Percentiles rank a stretch among this genome's conserved stretches.
Conservation (phyloP, 2,329 filamentous ascomycete species). For the Zalaria obscura region DNA sequence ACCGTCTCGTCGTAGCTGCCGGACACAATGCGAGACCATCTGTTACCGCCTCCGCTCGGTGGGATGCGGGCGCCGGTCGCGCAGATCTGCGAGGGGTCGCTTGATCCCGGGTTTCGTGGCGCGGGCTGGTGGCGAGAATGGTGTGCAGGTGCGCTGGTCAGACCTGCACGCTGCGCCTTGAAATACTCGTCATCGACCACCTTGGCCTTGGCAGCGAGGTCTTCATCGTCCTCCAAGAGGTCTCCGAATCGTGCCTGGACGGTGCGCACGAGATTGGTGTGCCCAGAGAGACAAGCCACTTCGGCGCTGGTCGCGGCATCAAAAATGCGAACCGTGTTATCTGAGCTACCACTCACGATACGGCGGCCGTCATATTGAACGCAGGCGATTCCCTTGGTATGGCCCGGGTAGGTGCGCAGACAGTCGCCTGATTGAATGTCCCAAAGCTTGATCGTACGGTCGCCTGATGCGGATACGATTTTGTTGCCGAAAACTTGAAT, state of each 20-base stretch:
- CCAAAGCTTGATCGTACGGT: conserved; percentile 90
- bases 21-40: conserved; percentile 87
- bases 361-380: conserved; percentile 90
- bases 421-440: conserved; percentile 69
- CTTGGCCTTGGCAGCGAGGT: conserved; percentile 59
- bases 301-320: conserved; percentile 75
- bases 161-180: conserved; percentile 30
- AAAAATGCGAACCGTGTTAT: conserved; percentile 92
- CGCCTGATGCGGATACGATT: conserved; percentile 88
- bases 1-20: conserved; percentile 94
- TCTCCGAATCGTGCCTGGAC: conserved; percentile 93
- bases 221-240: conserved; percentile 61
- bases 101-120: conserved; percentile 53
- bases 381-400: conserved; percentile 91
- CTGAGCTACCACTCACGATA: conserved; percentile 91
- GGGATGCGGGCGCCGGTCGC: conserved; percentile 77
- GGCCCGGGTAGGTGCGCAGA: conserved; percentile 66
- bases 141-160: background rate
- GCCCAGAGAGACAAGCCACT: conserved; percentile 73
- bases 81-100: conserved; percentile 59
- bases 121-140: background rate
- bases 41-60: conserved; percentile 77
- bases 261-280: conserved; percentile 75
- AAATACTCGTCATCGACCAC: conserved; percentile 63
- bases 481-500: conserved; percentile 78